Evolutionary conservation across 1,284 basidiomycete species (phyloP), one percentile per base, ranked within the genome.

Genomic region (Malassezia nana): DNA sequence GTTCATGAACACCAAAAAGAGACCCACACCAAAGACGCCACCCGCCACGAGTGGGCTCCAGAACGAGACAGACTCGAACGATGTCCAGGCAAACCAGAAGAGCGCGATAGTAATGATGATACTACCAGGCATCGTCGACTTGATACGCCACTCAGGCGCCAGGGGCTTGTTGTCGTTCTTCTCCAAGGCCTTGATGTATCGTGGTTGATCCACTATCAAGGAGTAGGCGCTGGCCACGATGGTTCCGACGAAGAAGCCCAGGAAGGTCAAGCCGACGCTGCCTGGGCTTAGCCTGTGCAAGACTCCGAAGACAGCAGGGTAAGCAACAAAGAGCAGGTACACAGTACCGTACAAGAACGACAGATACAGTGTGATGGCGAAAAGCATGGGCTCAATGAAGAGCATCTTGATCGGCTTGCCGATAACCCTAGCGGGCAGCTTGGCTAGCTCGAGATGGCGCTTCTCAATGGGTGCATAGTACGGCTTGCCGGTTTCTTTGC

Each of bases 371-470:
- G 85, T 87, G 38, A 85, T 75, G 9, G 81, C 80, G 8, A 84
- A 74, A 7, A 89, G 75, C 81, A 89, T 87, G 0, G 86, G 86
- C 69, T 89, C 87, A n/a, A 76, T 75, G 54, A 81, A 78, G 29
- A 88, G 59, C 59, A 76, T 67, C 31, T 66, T 57, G 46, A 75
- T 66, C 16, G 78, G 58, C 85, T 80, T 62, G 79, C 78, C 76
- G 83, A 87, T 0, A 82, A 86, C 67, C 82, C 76, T 74, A 16
- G 76, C 38, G 78, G 69, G 52, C 61, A 78, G 48, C 77, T 64
- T 62, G 82, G 77, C 49, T 26, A 46, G 39, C 7, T 61, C 52
- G 33, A 69, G 42, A 38, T 55, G 41, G 15, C 42, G 48, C 29
- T 62, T 50, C 42, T 73, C 70, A 50, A 70, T 59, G n/a, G 67